Base-by-base conservation (phyloP, 805 yeast genomes). In the Cyberlindnera suaveolens region DNA sequence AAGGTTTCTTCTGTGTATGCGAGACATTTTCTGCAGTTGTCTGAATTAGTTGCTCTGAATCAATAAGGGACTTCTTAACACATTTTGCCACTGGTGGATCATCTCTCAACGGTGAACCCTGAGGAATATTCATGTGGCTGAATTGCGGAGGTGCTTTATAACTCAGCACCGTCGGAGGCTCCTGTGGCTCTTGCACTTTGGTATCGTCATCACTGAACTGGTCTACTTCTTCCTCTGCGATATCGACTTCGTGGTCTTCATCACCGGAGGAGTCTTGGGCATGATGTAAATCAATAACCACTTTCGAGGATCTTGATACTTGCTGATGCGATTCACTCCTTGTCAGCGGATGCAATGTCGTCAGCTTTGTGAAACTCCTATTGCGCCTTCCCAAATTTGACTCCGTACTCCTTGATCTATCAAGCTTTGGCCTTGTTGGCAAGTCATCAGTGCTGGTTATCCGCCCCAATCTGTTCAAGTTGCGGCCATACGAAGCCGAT, bases 401-500 rank as follows among this genome's bases (percentile, higher is more conserved):
- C 17, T 58, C 61, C 11, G 58, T 44, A 20, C 56, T 50, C 27
- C 51, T 48, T 5, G 62, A 58, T 11, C 62, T 45, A 31, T 51
- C 52, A 16, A 57, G 33, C 15, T 27, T 36, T 19, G 38, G 37
- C 29, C 36, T 29, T 17, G 34, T 18, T 23, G 36, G 27, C 5
- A 43, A 46, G 35, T 53, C 60, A 33, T 44, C 57, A 13, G 48
- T 43, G 41, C 51, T 55, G 13, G 52, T 49, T n/a, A 45, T 48
- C 15, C 53, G 44, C 3, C 44, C 53, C 14, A 54, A 39, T 38
- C 45, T 52, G 49, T 56, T 58, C 33, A 58, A 41, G 32, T 52
- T 55, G 38, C 57, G 50, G 1, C 60, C 60, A 30, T 50, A 48
- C 1, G 61, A 56, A 3, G 57, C 58, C 6, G 62, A 50, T 4